These are phyloP conservation scores for Termitomyces sp. DNA, from an alignment of 768 basidiomycete genomes.

Conservation along the genomic window DNA sequence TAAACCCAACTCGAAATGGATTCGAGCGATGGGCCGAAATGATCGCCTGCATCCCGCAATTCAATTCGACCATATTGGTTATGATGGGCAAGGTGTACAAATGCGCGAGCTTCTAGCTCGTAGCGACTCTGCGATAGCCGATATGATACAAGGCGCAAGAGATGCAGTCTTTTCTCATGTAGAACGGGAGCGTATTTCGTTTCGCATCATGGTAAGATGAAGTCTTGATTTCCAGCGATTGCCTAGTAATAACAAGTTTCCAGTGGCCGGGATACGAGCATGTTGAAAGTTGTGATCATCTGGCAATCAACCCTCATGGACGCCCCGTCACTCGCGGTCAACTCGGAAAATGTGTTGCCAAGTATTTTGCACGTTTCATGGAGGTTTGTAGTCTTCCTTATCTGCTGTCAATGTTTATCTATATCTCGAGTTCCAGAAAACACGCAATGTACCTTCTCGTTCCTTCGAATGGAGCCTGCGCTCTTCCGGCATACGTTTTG, in stretches of 20 bases:
- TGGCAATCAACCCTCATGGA: constrained; percentile 24
- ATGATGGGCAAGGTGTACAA: constrained; percentile 35
- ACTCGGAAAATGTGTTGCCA: constrained; percentile 31
- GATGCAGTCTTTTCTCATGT: constrained; percentile 34
- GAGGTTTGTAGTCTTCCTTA: constrained; percentile 2
- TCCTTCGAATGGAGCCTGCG: constrained; percentile 28
- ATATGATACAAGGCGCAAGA: constrained; percentile 31
- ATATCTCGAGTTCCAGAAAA: not conserved
- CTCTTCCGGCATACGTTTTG: constrained; percentile 25
- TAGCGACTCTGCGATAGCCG: constrained; percentile 24
- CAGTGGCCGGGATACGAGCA: constrained; percentile 49
- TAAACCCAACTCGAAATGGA: constrained; percentile 20
- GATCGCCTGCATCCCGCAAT: constrained; percentile 21
- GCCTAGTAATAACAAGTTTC: not conserved
- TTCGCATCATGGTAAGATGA: constrained; percentile 34
- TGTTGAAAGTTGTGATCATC: constrained; percentile 28
- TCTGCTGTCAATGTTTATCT: not conserved
- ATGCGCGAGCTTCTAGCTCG: constrained; percentile 40
- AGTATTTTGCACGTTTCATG: constrained; percentile 31
- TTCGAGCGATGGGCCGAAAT: constrained; percentile 10
- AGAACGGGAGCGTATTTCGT: constrained; percentile 24
- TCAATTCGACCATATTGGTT: constrained; percentile 35
- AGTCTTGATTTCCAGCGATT: not conserved
- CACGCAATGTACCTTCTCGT: not conserved
- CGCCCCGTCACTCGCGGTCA: constrained; percentile 38